Percentiles rank a stretch among this genome's conserved stretches.
phyloP scores from a whole-genome alignment of 2,329 filamentous ascomycete species.

The Rhynchosporium agropyri region DNA sequence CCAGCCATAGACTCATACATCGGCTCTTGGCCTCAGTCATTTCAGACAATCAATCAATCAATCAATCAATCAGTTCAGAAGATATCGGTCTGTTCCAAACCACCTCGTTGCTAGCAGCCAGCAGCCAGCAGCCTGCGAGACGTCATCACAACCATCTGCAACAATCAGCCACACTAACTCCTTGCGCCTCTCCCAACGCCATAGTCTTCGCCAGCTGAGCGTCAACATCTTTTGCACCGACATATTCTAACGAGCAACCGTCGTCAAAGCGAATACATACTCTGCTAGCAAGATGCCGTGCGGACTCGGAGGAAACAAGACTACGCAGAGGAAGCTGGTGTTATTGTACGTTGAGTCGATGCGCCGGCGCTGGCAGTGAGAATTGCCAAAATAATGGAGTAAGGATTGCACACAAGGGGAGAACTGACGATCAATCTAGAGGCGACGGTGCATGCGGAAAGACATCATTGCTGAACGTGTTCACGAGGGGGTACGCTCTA shows the following conservation, averaged over 20 bases:
- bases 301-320: conserved; percentile 57
- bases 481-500: conserved; percentile 78
- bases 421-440: conserved; percentile 50
- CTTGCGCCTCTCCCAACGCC: conserved; percentile 7
- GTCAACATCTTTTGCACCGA: neutral
- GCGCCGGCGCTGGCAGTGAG: conserved; percentile 5
- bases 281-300: conserved; percentile 38
- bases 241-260: neutral
- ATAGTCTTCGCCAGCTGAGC: neutral
- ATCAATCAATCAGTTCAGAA: neutral
- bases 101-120: no score
- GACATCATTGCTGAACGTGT: conserved; percentile 95
- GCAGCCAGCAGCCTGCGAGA: neutral
- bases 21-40: neutral
- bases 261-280: neutral
- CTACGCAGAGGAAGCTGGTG: conserved; percentile 75
- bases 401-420: conserved; percentile 5
- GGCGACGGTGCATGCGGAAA: conserved; percentile 97
- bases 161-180: conserved; percentile 3
- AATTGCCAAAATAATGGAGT: conserved; percentile 12
- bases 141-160: conserved; percentile 8
- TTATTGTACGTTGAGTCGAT: conserved; percentile 59
- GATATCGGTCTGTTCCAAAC: no score
- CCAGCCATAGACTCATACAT: neutral
- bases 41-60: neutral